These are phyloP conservation scores for Aaosphaeria pasadenensis DNA, from an alignment of 2,329 filamentous ascomycete species.

Conservation along the genomic window DNA sequence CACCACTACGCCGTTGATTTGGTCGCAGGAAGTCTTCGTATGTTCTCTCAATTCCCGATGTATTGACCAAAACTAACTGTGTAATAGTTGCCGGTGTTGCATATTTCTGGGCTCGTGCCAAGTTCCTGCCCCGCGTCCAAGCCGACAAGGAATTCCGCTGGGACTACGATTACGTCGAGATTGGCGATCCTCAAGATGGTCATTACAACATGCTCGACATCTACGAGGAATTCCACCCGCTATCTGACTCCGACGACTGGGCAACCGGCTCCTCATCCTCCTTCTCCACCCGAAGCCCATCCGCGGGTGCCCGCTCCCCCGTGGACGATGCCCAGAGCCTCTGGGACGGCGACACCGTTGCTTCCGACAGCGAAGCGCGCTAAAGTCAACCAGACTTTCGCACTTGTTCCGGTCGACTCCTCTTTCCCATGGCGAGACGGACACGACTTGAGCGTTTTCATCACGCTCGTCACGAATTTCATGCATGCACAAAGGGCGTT, in stretches of 20 bases:
- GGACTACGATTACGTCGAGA: conserved; percentile 93
- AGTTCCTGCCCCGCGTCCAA: conserved; percentile 80
- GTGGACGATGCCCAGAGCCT: conserved; percentile 56
- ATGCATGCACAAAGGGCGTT: conserved; percentile 38
- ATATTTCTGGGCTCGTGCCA: conserved; percentile 78
- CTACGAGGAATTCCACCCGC: conserved; percentile 49
- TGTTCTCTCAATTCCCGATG: conserved; percentile 10
- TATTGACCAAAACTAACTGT: conserved; percentile 17
- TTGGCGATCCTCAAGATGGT: conserved; percentile 61
- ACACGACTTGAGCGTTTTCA: conserved; percentile 12
- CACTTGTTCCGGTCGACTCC: conserved; percentile 14
- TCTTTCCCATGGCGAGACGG: conserved; percentile 18
- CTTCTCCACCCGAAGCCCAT: conserved; percentile 63
- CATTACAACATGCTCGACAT: conserved; percentile 56
- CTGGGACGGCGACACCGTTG: conserved; percentile 58
- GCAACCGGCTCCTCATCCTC: conserved; percentile 80
- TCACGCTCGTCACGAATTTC: conserved; percentile 30
- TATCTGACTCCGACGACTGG: conserved; percentile 81
- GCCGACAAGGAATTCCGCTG: conserved; percentile 82
- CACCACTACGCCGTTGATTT: conserved; percentile 96
- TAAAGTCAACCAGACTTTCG: conserved; percentile 11
- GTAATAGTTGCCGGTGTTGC: conserved; percentile 61
- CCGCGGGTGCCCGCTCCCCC: conserved; percentile 44
- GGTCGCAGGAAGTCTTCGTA: conserved; percentile 72
- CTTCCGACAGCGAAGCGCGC: conserved; percentile 40